Base-by-base conservation (phyloP, 495 filamentous ascomycete species). In the Annulohypoxylon maeteangense region DNA sequence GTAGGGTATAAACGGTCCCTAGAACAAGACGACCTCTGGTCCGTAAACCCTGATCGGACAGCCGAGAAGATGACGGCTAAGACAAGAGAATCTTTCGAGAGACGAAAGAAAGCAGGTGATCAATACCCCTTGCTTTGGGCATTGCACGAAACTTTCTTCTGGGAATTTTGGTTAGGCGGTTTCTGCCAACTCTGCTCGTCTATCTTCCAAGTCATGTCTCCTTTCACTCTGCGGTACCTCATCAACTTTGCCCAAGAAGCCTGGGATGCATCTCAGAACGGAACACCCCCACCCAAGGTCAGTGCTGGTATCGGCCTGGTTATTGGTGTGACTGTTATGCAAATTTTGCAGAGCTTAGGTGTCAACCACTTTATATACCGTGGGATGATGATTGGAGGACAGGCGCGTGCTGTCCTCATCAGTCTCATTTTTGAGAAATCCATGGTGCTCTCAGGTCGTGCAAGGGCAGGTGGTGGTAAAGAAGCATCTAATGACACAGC, bases 11-110 rank as follows among this genome's bases (percentile, higher is more conserved):
- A 93, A 74, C 90, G 95, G 8, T 89, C 90, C 11, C 86, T 98
- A 6, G 92, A 97, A 70, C 79, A 89, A 36, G 90, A 90, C 75
- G 95, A 98, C 75, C 88, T 98, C 62, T 97, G 94, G 89, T 83
- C 82, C 0, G 91, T 98, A 51, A 97, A 97, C 69, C 94, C 94
- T 0, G 77, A 91, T 61, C 86, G 95, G 42, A 82, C 87, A n/a
- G 89, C 91, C 40, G 87, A 92, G 22, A 76, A 87, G 4, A 75
- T 97, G 74, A 87, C 90, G 8, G 76, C 78, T 7, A 91, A 87
- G 72, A 79, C 95, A 23, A 81, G 87, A 22, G 84, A 81, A 34
- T 87, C 91, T 0, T 92, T 97, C 73, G 80, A 90, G 63, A 85
- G 82, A 57, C 87, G 93, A 5, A 83, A 87, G 5, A 83, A 83